Percentiles rank a stretch among this genome's conserved stretches.
phyloP scores from a whole-genome alignment of 345 rosid genomes.

The Aquilaria sinensis region DNA sequence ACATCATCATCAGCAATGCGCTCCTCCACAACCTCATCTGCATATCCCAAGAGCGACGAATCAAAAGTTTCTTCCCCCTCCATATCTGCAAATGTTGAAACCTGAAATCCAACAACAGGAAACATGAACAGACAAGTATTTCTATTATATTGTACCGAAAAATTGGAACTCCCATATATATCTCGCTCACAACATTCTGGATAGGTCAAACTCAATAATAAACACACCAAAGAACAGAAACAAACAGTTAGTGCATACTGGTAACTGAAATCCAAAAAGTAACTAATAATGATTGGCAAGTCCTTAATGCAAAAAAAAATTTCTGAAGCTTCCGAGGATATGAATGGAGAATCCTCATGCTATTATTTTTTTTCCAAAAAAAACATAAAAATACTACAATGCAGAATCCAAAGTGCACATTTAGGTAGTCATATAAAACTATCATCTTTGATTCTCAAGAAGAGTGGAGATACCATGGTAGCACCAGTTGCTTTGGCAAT shows the following conservation, averaged over 20 bases:
- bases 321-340: neutral
- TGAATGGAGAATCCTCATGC: neutral
- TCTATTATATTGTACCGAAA: too few relatives aligned
- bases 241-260: neutral
- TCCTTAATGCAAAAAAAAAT: neutral
- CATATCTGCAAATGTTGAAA: constrained; percentile 98
- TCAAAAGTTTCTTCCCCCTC: constrained; percentile 99
- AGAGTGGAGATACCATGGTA: constrained; percentile 49
- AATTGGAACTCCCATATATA: too few relatives aligned
- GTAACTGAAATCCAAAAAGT: neutral
- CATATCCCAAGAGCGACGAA: constrained; percentile 67
- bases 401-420: constrained; percentile 1
- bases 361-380: neutral
- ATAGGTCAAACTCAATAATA: neutral
- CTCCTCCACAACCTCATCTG: constrained; percentile 94
- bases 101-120: constrained; percentile 31
- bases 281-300: neutral
- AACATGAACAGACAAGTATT: constrained; percentile 3
- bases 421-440: neutral
- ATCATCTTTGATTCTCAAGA: constrained; percentile 1
- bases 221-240: neutral
- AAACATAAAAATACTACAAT: neutral
- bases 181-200: too few relatives aligned
- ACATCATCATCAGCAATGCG: constrained; percentile 95
- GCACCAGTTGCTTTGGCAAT: constrained; percentile 99